Base-by-base conservation (phyloP, 2,329 filamentous ascomycete genomes). In the Periconia sp. region DNA sequence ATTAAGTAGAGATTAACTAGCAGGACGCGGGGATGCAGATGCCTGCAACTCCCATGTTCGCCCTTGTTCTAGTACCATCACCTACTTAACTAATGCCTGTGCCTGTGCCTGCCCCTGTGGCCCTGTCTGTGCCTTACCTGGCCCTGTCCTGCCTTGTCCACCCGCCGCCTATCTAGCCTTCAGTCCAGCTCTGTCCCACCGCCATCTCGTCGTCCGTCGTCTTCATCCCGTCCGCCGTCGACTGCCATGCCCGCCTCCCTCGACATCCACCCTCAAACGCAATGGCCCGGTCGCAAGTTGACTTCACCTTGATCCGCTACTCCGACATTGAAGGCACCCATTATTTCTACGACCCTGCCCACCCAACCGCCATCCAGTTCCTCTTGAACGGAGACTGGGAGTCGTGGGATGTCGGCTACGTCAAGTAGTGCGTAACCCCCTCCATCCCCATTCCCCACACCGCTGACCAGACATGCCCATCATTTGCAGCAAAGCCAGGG, bases 351-450 rank as follows among this genome's bases (percentile, higher is more conserved):
- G 68, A 71, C 48, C 60, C 62, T 30, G 45, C 50, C 1, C 58
- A 62, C 45, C 66, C 68, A 18, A 55, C 63, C n/a, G 52, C 63
- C 6, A 64, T 71, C 43, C 67, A 70, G 53, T 71, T 71, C 20
- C 51, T 68, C 20, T 49, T 68, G 41, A 64, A 66, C 33, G 66
- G 65, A 10, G 47, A 52, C 10, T 71, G 68, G 68, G 65, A 70
- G 56, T 55, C 66, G 15, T 68, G 65, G 66, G 65, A 71, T 44
- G 62, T 71, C 8, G 60, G 65, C 50, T 70, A 59, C 53, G 67
- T 71, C 13, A 60, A 57, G 43, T 56, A 64, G 65, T 69, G 57
- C 37, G 63, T 63, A 43, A 37, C 37, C 17, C 50, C n/a, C 14
- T 19, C 7, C n/a, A 35, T 33, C 41, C 17, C 19, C 8, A 20